A percentile compares a stretch with the other conserved stretches of the same genome.
Evolutionary conservation across 257 asterid species (phyloP).

Genomic region (Solanum medicagineum): DNA sequence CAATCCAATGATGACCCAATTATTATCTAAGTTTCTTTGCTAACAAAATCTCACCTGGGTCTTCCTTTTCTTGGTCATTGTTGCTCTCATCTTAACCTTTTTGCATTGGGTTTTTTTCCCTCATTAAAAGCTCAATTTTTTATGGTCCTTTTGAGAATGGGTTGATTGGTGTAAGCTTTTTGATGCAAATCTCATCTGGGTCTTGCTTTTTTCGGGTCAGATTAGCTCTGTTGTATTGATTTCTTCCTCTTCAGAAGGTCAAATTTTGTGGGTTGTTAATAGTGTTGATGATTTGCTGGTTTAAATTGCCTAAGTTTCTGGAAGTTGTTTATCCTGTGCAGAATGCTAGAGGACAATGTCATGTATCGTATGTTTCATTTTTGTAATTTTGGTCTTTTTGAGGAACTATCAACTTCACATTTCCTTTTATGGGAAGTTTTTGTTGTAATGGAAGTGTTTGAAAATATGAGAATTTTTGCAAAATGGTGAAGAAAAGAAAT

Average conservation of each 20-base stretch:
- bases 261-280: background rate
- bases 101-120: background rate
- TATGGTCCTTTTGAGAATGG: background rate
- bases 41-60: constrained; percentile 8
- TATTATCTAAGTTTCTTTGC: background rate
- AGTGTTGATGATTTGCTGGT: background rate
- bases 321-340: background rate
- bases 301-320: background rate
- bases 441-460: background rate
- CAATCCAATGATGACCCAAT: background rate
- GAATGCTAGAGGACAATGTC: background rate
- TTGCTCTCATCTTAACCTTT: background rate
- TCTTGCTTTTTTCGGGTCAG: background rate
- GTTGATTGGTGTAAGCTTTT: background rate
- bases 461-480: background rate
- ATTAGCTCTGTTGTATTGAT: background rate
- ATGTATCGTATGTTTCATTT: background rate
- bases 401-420: background rate
- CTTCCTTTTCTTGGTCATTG: constrained; percentile 30
- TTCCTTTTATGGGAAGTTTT: background rate
- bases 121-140: background rate
- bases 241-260: background rate
- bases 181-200: background rate
- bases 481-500: background rate
- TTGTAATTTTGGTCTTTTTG: background rate